phyloP scores from a whole-genome alignment of 2,329 filamentous ascomycete genomes.

The Westerdykella ornata region DNA sequence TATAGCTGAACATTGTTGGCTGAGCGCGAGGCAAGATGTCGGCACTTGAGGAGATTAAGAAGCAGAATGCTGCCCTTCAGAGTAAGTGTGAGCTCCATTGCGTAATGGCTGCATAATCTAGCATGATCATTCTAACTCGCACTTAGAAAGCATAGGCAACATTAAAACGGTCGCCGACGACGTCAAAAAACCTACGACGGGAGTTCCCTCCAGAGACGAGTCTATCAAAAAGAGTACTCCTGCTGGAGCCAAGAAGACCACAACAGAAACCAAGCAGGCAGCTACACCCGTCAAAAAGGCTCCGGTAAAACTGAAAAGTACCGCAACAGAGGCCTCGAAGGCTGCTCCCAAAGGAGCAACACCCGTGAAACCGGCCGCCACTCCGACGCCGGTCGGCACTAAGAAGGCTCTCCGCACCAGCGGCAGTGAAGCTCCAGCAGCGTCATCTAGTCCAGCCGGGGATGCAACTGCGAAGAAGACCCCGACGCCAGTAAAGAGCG shows the following conservation, averaged over 20 bases:
- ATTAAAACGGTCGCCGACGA: conserved; percentile 24
- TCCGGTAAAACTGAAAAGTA: conserved; percentile 9
- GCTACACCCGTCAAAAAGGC: conserved; percentile 14
- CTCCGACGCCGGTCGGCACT: conserved; percentile 13
- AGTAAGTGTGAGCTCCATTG: conserved; percentile 20
- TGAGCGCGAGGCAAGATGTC: conserved; percentile 18
- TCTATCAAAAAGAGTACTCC: conserved; percentile 11
- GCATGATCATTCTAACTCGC: not conserved
- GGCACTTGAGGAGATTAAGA: conserved; percentile 36
- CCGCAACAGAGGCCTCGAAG: conserved; percentile 12
- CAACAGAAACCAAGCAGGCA: conserved; percentile 14
- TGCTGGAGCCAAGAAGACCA: conserved; percentile 18
- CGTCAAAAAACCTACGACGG: conserved; percentile 21
- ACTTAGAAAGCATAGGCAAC: conserved; percentile 24
- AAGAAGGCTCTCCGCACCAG: conserved; percentile 13
- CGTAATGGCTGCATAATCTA: not conserved
- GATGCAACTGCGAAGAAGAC: conserved; percentile 3
- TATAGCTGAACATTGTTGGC: too few species aligned
- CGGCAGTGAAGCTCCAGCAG: not conserved
- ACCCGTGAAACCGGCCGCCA: not conserved
- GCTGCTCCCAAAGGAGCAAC: conserved; percentile 8
- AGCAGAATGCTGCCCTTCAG: conserved; percentile 39
- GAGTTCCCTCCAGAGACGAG: conserved; percentile 16
- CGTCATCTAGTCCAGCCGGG: conserved; percentile 2
- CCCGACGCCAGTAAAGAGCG: conserved; percentile 1